Base-by-base conservation (phyloP, 2,329 filamentous ascomycete species). In the Tolypocladium guangdongense region DNA sequence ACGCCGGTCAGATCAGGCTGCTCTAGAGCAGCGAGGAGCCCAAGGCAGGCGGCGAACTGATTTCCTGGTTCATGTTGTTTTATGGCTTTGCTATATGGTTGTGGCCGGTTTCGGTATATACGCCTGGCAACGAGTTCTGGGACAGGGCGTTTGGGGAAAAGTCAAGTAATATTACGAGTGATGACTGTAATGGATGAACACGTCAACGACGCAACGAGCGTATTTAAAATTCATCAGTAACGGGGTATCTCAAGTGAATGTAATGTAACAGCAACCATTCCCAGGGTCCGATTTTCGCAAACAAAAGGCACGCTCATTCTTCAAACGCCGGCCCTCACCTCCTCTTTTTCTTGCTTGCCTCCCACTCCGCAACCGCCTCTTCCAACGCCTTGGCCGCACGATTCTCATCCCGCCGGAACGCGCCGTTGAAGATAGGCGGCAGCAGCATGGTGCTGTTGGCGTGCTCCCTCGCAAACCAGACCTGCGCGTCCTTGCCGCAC, bases 381-480 rank as follows among this genome's bases (percentile, higher is more conserved):
- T 80, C 73, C 56, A 84, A 64, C 6, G 75, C 71, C 64, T 68
- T 74, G 14, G 77, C 74, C 0, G 84, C 84, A 62, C 73, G 74
- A 51, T 72, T 69, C 68, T 89, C 86, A 50, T 75, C 71, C 65
- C 71, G 75, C 55, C 81, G 73, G 63, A 90, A 83, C 0, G 69
- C 68, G 2, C 73, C 71, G 63, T 87, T 86, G 63, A 87, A 88
- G 32, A 82, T 67, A 54, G 72, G 71, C 16, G 84, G 83, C 51
- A 90, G 67, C 3, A 89, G 66, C 66, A 80, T 78, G 55, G 71
- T 70, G 58, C 83, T 82, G 77, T 92, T 90, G 46, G 88, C 89
- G 73, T 95, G 90, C 58, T 87, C 82, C 51, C 77, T 73, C 7
- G 86, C 87, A 66, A 95, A 95, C 2, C 84, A 81, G 51, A 91